Conservation (phyloP, 768 basidiomycete species). For the Pilatotrama ljubarskyi region DNA sequence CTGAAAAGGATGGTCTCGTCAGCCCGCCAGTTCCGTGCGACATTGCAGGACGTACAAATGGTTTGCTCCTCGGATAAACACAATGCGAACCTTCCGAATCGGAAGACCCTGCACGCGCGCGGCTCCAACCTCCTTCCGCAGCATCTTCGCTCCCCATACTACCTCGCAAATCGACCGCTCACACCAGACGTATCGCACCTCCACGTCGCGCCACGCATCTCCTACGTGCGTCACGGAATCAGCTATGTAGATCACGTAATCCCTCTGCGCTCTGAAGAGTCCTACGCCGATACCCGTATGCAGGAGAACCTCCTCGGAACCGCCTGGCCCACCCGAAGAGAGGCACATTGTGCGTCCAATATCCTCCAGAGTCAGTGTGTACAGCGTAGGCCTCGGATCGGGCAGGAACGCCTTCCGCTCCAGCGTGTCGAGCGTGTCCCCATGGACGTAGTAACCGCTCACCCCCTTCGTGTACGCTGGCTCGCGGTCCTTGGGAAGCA, state of each 20-base stretch:
- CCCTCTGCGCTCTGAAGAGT: not conserved
- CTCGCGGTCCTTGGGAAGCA: not conserved
- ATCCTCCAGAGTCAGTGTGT: constrained; percentile 12
- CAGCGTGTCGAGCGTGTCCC: constrained; percentile 1
- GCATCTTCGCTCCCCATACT: not conserved
- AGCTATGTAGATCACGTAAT: constrained; percentile 11
- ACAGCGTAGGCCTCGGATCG: constrained; percentile 16
- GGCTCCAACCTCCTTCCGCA: not conserved
- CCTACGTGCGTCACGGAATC: not conserved
- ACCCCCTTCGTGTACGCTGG: not conserved
- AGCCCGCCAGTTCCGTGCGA: no score
- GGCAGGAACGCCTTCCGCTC: constrained; percentile 11
- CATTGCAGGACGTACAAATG: constrained; percentile 4
- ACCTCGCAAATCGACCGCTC: constrained; percentile 9
- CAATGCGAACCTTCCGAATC: not conserved
- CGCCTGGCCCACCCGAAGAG: constrained; percentile 10
- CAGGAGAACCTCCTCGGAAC: constrained; percentile 18
- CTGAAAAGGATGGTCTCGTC: not conserved
- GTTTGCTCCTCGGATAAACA: not conserved
- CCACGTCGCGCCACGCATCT: not conserved
- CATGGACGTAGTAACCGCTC: constrained; percentile 15
- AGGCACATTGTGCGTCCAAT: not conserved
- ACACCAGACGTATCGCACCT: constrained; percentile 1
- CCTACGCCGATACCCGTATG: constrained; percentile 5
- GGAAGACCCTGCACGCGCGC: not conserved